Evolutionary conservation across 106 monocot genomes (phyloP).

Genomic region (Apostasia ramifera): DNA sequence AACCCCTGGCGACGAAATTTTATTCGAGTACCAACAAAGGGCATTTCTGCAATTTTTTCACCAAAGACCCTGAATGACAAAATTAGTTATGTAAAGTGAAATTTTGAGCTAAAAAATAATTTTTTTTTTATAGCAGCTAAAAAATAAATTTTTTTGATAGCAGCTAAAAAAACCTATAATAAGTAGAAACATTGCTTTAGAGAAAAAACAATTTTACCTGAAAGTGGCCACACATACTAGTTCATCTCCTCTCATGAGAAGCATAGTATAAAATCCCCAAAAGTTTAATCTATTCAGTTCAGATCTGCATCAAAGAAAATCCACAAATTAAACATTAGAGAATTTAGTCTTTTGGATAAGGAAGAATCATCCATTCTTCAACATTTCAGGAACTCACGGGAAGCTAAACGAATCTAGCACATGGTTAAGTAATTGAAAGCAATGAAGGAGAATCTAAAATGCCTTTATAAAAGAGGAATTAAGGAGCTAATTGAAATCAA

Average conservation of each 20-base stretch:
- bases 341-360: too few relatives aligned
- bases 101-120: not conserved
- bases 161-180: not conserved
- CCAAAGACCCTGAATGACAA: conserved; percentile 30
- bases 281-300: conserved; percentile 54
- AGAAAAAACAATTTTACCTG: conserved; percentile 23
- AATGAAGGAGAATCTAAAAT: too few relatives aligned
- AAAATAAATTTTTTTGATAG: not conserved
- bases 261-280: conserved; percentile 60
- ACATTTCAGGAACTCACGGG: too few relatives aligned
- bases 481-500: too few relatives aligned
- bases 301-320: conserved; percentile 24
- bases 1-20: conserved; percentile 42
- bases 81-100: not conserved
- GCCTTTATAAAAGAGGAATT: too few relatives aligned
- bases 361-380: too few relatives aligned
- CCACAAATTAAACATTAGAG: not conserved
- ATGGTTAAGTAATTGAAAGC: too few relatives aligned
- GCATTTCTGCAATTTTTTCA: conserved; percentile 54
- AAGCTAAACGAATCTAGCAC: too few relatives aligned
- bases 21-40: conserved; percentile 48
- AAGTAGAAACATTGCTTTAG: not conserved
- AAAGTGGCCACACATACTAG: conserved; percentile 49
- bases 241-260: conserved; percentile 54
- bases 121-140: not conserved